These are phyloP conservation scores for Scedosporium minutisporum DNA, from an alignment of 2,329 filamentous ascomycete species.

Conservation along the genomic window DNA sequence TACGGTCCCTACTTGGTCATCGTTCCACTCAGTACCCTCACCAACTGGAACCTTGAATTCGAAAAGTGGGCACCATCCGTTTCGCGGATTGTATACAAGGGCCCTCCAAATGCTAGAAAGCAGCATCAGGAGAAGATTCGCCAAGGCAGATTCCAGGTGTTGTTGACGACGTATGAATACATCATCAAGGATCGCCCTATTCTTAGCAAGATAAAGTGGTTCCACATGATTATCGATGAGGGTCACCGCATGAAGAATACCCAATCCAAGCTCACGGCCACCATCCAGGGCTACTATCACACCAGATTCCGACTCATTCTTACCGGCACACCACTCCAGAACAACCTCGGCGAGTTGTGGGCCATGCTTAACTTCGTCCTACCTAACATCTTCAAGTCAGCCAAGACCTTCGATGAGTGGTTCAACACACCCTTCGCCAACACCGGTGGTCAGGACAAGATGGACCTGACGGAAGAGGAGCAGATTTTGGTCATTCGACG, in stretches of 20 bases:
- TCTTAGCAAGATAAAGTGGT: conserved; percentile 97
- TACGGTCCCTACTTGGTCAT: conserved; percentile 91
- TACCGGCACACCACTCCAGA: conserved; percentile 93
- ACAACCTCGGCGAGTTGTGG: conserved; percentile 94
- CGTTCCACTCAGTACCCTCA: conserved; percentile 90
- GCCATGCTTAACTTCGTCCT: conserved; percentile 97
- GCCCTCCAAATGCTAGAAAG: conserved; percentile 79
- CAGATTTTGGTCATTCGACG: conserved; percentile 96
- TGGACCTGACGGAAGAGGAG: conserved; percentile 99
- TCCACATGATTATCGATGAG: conserved; percentile 99
- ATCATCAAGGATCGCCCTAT: conserved; percentile 98
- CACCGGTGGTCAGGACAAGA: conserved; percentile 94
- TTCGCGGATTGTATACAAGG: conserved; percentile 88
- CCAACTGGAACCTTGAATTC: conserved; percentile 98
- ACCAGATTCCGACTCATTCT: conserved; percentile 94
- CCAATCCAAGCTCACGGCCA: conserved; percentile 89
- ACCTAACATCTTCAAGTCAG: conserved; percentile 97
- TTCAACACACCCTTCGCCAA: conserved; percentile 99
- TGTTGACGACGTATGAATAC: conserved; percentile 97
- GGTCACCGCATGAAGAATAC: conserved; percentile 99
- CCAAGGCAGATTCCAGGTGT: conserved; percentile 88
- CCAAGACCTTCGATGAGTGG: conserved; percentile 98
- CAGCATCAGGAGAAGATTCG: conserved; percentile 89
- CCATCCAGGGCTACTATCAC: conserved; percentile 88
- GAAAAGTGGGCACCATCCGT: conserved; percentile 96